Evolutionary conservation across 768 basidiomycete genomes (phyloP), one percentile per base, ranked within the genome.

Genomic region (Naganishia onofrii): DNA sequence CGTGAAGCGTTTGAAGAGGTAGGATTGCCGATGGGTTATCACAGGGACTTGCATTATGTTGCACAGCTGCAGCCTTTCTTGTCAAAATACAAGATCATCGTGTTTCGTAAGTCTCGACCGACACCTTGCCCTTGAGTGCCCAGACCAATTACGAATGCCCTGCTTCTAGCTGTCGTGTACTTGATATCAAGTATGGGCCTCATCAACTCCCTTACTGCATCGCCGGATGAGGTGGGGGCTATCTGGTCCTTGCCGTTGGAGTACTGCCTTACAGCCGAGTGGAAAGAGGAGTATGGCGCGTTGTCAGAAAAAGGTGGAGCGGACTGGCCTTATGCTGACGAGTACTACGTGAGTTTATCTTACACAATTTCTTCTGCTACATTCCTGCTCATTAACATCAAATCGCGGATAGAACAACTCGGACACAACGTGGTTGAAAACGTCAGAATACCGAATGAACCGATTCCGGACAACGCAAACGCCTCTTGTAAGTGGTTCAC

Each of bases 1-100:
- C 84, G 93, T 69, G 93, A 95, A 81, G 93, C 93, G 0, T 79
- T 86, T 67, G 93, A 95, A 82, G 93, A 95, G 82, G 89, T 94
- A 23, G 86, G 81, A 0, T 83, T 94, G 2, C 88, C 90, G 0
- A 76, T 87, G 1, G 65, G 76, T 13, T 68, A 83, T 65, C 85
- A 84, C 46, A 85, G 87, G 0, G 79, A 86, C 57, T 81, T 92
- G 21, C 84, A 88, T 75, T 84, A 84, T 1, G 77, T 92, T 23
- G 87, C 87, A 32, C 81, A 84, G 21, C 81, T 91, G 42, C 85
- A 87, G 32, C 89, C 91, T 0, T 87, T 87, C 77, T 80, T 91
- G 7, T 89, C 91, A 1, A 81, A 86, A n/a, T 84, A 79, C 69
- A 79, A 79, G 55, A 76, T 81, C 29, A 70, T 93, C 46, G 91